Evolutionary conservation across 495 filamentous ascomycete genomes (phyloP).

Genomic region (Trichodelitschia bisporula): DNA sequence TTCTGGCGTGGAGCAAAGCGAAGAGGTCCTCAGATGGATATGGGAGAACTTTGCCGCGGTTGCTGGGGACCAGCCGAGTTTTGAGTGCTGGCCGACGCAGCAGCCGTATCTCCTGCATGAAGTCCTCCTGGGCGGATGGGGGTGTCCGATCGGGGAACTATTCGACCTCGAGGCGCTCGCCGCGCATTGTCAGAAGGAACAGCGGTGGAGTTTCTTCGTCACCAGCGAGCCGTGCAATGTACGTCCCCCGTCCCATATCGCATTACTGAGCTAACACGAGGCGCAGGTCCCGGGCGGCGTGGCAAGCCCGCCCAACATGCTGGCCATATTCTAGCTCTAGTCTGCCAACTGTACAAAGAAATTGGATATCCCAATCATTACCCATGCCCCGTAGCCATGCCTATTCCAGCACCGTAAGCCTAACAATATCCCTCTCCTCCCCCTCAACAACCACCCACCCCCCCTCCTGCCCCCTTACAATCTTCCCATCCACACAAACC

Average conservation of each 20-base stretch:
- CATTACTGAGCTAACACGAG: not conserved
- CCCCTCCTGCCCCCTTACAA: slow-evolving; percentile 39
- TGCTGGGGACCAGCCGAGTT: slow-evolving; percentile 13
- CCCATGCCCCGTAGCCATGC: too few species aligned
- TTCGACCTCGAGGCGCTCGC: slow-evolving; percentile 12
- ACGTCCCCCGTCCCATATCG: not conserved
- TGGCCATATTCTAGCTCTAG: slow-evolving; percentile 3
- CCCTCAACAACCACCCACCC: slow-evolving; percentile 46
- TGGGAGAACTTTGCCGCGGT: slow-evolving; percentile 16
- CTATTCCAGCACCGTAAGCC: too few species aligned
- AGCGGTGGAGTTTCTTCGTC: slow-evolving; percentile 12
- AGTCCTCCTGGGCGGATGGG: slow-evolving; percentile 12
- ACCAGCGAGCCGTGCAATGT: slow-evolving; percentile 1
- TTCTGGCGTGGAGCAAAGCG: slow-evolving; percentile 23
- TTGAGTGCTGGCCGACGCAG: slow-evolving; percentile 11
- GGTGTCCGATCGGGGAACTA: slow-evolving; percentile 13
- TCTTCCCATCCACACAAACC: slow-evolving; percentile 73
- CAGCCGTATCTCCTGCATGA: slow-evolving; percentile 6
- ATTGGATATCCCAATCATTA: too few species aligned
- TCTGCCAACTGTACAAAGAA: too few species aligned
- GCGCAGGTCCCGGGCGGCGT: slow-evolving; percentile 2
- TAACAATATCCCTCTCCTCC: slow-evolving; percentile 15
- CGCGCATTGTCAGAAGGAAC: slow-evolving; percentile 9
- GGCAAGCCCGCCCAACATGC: slow-evolving; percentile 1
- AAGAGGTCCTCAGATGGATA: slow-evolving; percentile 17